Percentiles rank a stretch among this genome's conserved stretches.
Conservation (phyloP, 2,329 filamentous ascomycete genomes). For the Penicillium polonicum region DNA sequence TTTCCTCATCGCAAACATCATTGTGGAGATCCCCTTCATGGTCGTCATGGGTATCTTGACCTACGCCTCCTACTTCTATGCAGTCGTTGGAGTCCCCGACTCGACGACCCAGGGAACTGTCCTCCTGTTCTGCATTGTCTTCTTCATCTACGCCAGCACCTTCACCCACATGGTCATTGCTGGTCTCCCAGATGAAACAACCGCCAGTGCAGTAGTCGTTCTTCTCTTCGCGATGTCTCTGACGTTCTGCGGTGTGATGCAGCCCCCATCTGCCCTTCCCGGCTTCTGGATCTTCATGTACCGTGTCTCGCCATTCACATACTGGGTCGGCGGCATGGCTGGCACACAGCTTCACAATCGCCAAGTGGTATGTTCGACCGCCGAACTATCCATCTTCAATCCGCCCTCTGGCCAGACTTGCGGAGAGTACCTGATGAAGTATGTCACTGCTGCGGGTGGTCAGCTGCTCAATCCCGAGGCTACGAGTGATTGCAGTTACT, state of each 20-base stretch:
- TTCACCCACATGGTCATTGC: slow-evolving; percentile 79
- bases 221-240: slow-evolving; percentile 80
- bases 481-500: slow-evolving; percentile 54
- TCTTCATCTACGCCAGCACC: slow-evolving; percentile 77
- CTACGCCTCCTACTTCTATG: slow-evolving; percentile 83
- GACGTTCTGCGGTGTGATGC: slow-evolving; percentile 68
- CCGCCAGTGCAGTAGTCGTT: slow-evolving; percentile 71
- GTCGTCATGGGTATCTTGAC: slow-evolving; percentile 69
- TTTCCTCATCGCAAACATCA: slow-evolving; percentile 78
- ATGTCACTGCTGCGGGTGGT: slow-evolving; percentile 53
- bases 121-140: slow-evolving; percentile 72
- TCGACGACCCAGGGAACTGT: slow-evolving; percentile 70
- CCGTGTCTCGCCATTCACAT: slow-evolving; percentile 59
- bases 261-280: slow-evolving; percentile 64
- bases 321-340: slow-evolving; percentile 61
- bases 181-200: slow-evolving; percentile 70
- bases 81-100: slow-evolving; percentile 61
- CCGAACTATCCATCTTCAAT: slow-evolving; percentile 66
- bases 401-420: slow-evolving; percentile 61
- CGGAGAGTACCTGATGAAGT: slow-evolving; percentile 55
- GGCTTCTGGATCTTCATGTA: slow-evolving; percentile 65
- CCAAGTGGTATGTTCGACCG: slow-evolving; percentile 62
- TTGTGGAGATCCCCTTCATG: slow-evolving; percentile 85
- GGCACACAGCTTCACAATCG: slow-evolving; percentile 68
- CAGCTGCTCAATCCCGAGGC: slow-evolving; percentile 53